phyloP scores from a whole-genome alignment of 306 rosid species.

The Lotus japonicus region DNA sequence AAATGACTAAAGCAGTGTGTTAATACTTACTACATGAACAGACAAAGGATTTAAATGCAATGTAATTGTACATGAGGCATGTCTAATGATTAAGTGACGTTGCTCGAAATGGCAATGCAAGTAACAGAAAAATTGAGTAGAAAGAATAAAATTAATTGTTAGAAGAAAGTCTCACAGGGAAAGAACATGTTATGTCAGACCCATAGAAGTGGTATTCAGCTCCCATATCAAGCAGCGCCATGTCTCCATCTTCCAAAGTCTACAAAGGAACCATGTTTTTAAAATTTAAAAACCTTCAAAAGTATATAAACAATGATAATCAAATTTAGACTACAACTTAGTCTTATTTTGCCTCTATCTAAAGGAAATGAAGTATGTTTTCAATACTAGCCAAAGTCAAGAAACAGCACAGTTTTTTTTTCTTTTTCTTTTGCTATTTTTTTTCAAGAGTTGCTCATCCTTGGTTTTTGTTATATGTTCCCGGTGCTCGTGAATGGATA shows the following conservation, averaged over 20 bases:
- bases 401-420: background rate
- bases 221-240: constrained; percentile 97
- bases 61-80: background rate
- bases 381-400: constrained; percentile 10
- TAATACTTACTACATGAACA: background rate
- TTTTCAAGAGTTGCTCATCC: constrained; percentile 4
- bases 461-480: background rate
- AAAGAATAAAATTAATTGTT: background rate
- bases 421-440: background rate
- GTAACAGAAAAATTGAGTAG: background rate
- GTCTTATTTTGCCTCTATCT: background rate
- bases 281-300: background rate
- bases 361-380: background rate
- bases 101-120: background rate
- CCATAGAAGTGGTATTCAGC: constrained; percentile 93
- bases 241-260: constrained; percentile 83
- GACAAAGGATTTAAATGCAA: background rate
- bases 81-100: background rate
- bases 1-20: background rate
- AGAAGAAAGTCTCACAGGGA: constrained; percentile 61
- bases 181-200: constrained; percentile 92
- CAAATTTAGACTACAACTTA: constrained; percentile 13
- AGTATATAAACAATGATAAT: constrained; percentile 1
- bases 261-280: constrained; percentile 26
- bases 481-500: background rate